A percentile compares a stretch with the other conserved stretches of the same genome.
Conservation (phyloP, 805 yeast genomes). For the Wickerhamomyces strasburgensis region DNA sequence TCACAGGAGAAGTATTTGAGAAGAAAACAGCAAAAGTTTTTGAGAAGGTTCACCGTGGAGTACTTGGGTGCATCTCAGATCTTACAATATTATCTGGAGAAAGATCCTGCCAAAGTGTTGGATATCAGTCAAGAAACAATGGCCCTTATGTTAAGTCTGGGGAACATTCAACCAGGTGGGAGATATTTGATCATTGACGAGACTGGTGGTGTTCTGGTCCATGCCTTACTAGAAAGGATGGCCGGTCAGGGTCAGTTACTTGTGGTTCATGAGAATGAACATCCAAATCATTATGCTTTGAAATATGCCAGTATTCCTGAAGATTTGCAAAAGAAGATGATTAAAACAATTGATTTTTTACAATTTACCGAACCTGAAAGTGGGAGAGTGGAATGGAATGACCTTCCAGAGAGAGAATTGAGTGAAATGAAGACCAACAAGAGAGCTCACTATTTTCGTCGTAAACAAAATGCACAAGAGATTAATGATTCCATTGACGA, state of each 20-base stretch:
- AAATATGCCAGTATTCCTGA: constrained; percentile 61
- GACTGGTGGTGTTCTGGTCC: constrained; percentile 86
- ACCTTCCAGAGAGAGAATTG: constrained; percentile 47
- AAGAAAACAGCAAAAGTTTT: constrained; percentile 87
- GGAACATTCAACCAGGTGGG: constrained; percentile 86
- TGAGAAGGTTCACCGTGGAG: constrained; percentile 79
- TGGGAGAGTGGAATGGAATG: constrained; percentile 41
- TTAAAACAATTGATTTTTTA: constrained; percentile 67
- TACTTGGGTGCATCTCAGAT: constrained; percentile 66
- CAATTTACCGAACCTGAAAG: constrained; percentile 78
- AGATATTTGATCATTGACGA: constrained; percentile 85
- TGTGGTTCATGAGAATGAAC: constrained; percentile 88
- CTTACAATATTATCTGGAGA: constrained; percentile 69
- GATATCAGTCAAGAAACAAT: constrained; percentile 84
- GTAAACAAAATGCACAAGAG: constrained; percentile 51
- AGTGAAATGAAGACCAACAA: constrained; percentile 53
- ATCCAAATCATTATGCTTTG: constrained; percentile 72
- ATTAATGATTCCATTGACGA: constrained; percentile 42
- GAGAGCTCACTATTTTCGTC: constrained; percentile 61
- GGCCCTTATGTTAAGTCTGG: constrained; percentile 72
- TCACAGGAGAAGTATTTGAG: constrained; percentile 90
- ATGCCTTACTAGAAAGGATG: constrained; percentile 88
- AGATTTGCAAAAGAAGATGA: constrained; percentile 45
- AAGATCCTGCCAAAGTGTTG: constrained; percentile 57
- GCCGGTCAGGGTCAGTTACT: constrained; percentile 64